Base-by-base conservation (phyloP, 1,139 yeast species). In the Hemisphaericaspora xylofermentans region DNA sequence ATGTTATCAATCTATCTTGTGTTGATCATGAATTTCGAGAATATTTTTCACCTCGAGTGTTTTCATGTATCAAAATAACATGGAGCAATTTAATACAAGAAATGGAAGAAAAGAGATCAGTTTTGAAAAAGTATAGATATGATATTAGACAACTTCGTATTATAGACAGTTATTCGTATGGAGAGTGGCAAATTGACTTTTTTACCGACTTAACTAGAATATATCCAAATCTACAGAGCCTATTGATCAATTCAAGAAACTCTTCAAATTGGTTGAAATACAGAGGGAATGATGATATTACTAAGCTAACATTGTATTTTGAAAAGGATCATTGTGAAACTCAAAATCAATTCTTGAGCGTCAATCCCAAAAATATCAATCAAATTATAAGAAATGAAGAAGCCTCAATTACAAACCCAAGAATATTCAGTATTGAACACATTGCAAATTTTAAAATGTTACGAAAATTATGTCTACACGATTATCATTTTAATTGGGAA, bases 251-350 rank as follows among this genome's bases (percentile, higher is more conserved):
- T 43, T 56, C 74, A 2, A 57, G 55, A 36, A 68, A 62, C 41
- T 66, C 72, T 28, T 64, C 76, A 2, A 61, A 66, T 43, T 71
- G 77, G 77, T 52, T 71, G 24, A 70, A 69, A 44, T 70, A 69
- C 51, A 46, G 73, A 38, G 24, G 40, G 2, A 53, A 58, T 39
- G 33, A 42, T 10, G 46, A 45, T 14, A 40, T 68, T 24, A 47
- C 30, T 10, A 35, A 46, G 9, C 43, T 71, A 14, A 54, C 63
- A 1, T 48, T 71, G 16, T 64, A 64, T 47, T 54, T 57, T 40
- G 67, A 63, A 14, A 39, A 43, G 13, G 44, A 41, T 12, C 61
- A 62, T 42, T 48, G 43, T 28, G 67, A 61, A 33, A 51, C 64
- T 12, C 49, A 46, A 33, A 24, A 33, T 3, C 32, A 36, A n/a